Evolutionary conservation across 2,329 filamentous ascomycete species (phyloP).

Genomic region (Curvularia spicifera): DNA sequence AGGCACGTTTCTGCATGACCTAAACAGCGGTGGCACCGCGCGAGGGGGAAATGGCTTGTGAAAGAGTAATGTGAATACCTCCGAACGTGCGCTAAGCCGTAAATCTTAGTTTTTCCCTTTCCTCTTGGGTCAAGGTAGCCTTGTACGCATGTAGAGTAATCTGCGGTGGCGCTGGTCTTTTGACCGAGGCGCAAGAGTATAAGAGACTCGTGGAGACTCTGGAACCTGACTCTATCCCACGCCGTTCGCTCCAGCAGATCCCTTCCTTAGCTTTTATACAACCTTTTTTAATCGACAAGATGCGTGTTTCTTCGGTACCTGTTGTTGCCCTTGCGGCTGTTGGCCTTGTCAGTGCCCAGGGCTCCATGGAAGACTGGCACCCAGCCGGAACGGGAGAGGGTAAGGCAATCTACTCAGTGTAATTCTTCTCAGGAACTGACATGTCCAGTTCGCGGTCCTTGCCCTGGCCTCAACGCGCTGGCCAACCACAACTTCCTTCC

Average conservation of each 20-base stretch:
- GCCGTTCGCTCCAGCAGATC: neutral
- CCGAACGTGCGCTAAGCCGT: neutral
- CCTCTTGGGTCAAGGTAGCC: neutral
- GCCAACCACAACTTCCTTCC: constrained; percentile 43
- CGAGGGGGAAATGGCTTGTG: neutral
- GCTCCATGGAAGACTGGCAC: constrained; percentile 8
- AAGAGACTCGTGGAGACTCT: constrained; percentile 2
- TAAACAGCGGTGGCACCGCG: neutral
- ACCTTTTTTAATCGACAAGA: neutral
- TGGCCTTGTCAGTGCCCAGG: neutral
- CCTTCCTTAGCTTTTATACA: neutral
- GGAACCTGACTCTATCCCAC: neutral
- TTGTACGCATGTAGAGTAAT: neutral
- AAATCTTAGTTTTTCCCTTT: neutral
- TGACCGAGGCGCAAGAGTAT: constrained; percentile 1
- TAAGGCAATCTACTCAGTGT: neutral
- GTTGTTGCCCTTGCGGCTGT: neutral
- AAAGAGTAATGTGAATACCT: neutral
- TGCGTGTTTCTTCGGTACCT: neutral
- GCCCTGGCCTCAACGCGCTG: constrained; percentile 39
- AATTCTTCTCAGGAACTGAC: neutral
- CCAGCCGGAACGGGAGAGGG: constrained; percentile 4
- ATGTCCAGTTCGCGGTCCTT: constrained; percentile 24
- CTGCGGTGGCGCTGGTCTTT: neutral
- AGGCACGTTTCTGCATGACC: neutral